These are phyloP conservation scores for Russula sp. DNA, from an alignment of 768 basidiomycete genomes.

Conservation along the genomic window DNA sequence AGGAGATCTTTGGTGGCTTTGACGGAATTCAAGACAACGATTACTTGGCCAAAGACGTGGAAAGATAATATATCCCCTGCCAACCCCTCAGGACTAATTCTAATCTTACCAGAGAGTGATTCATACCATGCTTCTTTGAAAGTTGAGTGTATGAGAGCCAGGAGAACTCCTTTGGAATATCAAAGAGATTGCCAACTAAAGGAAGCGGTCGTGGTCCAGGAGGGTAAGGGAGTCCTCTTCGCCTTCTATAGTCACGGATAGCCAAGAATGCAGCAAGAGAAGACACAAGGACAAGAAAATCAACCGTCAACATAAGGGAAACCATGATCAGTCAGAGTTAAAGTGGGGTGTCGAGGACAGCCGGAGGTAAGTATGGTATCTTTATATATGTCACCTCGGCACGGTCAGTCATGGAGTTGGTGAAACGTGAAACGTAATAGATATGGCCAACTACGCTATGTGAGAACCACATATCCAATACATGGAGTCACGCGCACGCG, in stretches of 20 bases:
- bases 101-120: neutral
- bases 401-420: no score
- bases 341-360: no score
- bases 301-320: neutral
- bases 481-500: no score
- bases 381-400: no score
- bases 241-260: neutral
- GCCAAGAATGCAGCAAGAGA: neutral
- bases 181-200: slow-evolving; percentile 6
- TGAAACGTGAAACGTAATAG: no score
- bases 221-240: neutral
- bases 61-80: slow-evolving; percentile 5
- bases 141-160: neutral
- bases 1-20: slow-evolving; percentile 2
- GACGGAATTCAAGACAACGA: slow-evolving; percentile 3
- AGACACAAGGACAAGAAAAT: neutral
- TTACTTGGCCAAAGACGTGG: neutral
- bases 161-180: slow-evolving; percentile 3
- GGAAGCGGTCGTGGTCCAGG: slow-evolving; percentile 10
- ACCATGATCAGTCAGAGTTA: neutral
- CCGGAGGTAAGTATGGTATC: no score
- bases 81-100: neutral
- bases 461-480: no score
- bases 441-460: no score
- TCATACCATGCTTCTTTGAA: slow-evolving; percentile 6